Percentiles rank a stretch among this genome's conserved stretches.
phyloP scores from a whole-genome alignment of 2,329 filamentous ascomycete genomes.

The Lecanoromycetidae sp. region DNA sequence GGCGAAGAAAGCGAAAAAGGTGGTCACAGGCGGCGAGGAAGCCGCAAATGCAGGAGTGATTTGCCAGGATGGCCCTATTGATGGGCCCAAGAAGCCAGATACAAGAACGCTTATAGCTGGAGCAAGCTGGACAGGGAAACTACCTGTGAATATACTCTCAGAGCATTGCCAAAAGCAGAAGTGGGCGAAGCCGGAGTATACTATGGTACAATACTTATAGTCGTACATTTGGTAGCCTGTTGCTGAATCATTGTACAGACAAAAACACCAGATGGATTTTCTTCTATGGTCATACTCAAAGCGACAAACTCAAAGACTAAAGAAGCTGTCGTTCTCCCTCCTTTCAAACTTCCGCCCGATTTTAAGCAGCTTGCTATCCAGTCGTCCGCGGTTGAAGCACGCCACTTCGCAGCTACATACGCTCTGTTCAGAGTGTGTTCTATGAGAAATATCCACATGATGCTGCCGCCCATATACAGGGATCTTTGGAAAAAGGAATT shows the following conservation, averaged over 20 bases:
- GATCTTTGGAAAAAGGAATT: conserved; percentile 86
- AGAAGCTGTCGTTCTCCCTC: conserved; percentile 60
- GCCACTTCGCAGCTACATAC: conserved; percentile 87
- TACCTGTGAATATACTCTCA: conserved; percentile 83
- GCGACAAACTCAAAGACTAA: conserved; percentile 68
- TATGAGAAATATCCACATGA: conserved; percentile 92
- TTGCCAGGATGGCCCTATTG: conserved; percentile 1
- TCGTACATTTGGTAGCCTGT: background rate
- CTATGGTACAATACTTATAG: conserved; percentile 45
- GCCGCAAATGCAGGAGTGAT: conserved; percentile 21
- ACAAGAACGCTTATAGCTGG: conserved; percentile 76
- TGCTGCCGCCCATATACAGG: conserved; percentile 80
- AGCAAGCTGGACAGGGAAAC: conserved; percentile 91
- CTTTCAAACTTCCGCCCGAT: conserved; percentile 66
- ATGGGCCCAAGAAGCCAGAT: conserved; percentile 45
- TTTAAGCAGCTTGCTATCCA: conserved; percentile 66
- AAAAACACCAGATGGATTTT: conserved; percentile 61
- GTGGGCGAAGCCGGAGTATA: conserved; percentile 90
- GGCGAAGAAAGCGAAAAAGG: conserved; percentile 16
- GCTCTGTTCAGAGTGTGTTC: conserved; percentile 83
- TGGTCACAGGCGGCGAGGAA: conserved; percentile 16
- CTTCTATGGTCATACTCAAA: conserved; percentile 69
- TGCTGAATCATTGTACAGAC: conserved; percentile 30
- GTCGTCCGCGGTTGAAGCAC: conserved; percentile 74
- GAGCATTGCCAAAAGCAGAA: conserved; percentile 94